phyloP scores from a whole-genome alignment of 805 yeast species.

The Yarrowia porcina region DNA sequence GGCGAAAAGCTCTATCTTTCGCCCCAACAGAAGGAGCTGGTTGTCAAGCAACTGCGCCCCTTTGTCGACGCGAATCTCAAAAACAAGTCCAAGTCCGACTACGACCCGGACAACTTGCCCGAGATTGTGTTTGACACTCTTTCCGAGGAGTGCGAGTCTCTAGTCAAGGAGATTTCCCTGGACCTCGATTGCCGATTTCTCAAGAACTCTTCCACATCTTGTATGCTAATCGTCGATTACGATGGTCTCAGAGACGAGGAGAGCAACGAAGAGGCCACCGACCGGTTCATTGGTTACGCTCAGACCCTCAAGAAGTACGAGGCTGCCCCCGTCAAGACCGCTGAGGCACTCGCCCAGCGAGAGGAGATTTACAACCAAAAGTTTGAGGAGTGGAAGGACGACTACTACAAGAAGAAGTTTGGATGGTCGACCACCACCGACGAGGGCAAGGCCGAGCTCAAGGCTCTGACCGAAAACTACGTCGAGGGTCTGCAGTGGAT shows the following conservation, averaged over 20 bases:
- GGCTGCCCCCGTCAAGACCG: slow-evolving; percentile 34
- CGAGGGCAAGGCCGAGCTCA: slow-evolving; percentile 51
- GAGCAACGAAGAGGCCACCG: slow-evolving; percentile 59
- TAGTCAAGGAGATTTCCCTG: slow-evolving; percentile 12
- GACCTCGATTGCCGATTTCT: slow-evolving; percentile 18
- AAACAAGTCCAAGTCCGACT: slow-evolving; percentile 30
- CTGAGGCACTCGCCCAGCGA: slow-evolving; percentile 41
- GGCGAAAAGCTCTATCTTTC: slow-evolving; percentile 57
- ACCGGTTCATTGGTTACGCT: slow-evolving; percentile 56
- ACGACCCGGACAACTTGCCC: slow-evolving; percentile 27
- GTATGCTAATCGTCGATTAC: slow-evolving; percentile 31
- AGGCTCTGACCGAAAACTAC: slow-evolving; percentile 71
- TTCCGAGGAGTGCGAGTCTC: slow-evolving; percentile 33
- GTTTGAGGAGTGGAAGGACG: slow-evolving; percentile 77
- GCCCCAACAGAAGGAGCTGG: slow-evolving; percentile 62
- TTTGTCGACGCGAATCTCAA: slow-evolving; percentile 41
- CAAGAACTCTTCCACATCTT: slow-evolving; percentile 15
- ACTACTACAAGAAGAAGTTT: slow-evolving; percentile 80
- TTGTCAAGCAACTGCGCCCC: slow-evolving; percentile 44
- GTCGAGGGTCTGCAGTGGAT: slow-evolving; percentile 98
- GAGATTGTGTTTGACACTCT: slow-evolving; percentile 26
- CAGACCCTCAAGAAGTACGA: slow-evolving; percentile 44
- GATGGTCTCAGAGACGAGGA: slow-evolving; percentile 46
- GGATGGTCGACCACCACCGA: slow-evolving; percentile 59
- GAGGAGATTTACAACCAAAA: slow-evolving; percentile 68